Base-by-base conservation (phyloP, 73 alveolate genomes). In the Paramecium sexaurelia region DNA sequence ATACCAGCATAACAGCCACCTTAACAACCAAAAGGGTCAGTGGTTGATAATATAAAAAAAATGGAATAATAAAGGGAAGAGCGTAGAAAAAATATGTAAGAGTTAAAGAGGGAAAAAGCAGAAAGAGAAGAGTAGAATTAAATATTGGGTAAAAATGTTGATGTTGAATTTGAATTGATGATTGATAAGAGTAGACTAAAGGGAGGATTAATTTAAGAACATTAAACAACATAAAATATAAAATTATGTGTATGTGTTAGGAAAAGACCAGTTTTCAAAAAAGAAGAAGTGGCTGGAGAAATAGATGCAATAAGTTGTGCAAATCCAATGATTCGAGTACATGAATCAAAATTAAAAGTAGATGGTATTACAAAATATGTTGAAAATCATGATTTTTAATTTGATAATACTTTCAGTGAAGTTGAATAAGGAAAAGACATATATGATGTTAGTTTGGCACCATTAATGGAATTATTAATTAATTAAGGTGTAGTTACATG, bases 281-380 rank as follows among this genome's bases (percentile, higher is more conserved):
- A 97, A 83, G 99, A 98, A 91, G 93, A 75, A 61, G 91, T 61
- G 57, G 95, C 92, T 51, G 99, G 99, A 24, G 99, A 98, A 88
- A 96, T 98, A 22, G 99, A 98, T 93, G 92, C 99, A 39, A 97
- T 98, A 39, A 90, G 97, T 55, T 98, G 97, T 40, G 87, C 98
- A 36, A 98, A 98, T 86, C 99, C 99, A n/a, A 92, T 90, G 73
- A 95, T 96, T 51, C 75, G 96, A 68, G 98, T 98, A 29, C 98
- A 96, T 82, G 99, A 97, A 82, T 94, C 99, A 75, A 98, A 95
- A 92, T 55, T 93, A 69, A 97, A 96, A 93, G 99, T 98, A 11
- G 99, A 98, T 92, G 99, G 99, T 15, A 97, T 97, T 68, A 98
- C 99, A n/a, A 98, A 98, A 87, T 98, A 88, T 95, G 94, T 98